phyloP scores from a whole-genome alignment of 345 rosid genomes.

The Sonneratia alba region DNA sequence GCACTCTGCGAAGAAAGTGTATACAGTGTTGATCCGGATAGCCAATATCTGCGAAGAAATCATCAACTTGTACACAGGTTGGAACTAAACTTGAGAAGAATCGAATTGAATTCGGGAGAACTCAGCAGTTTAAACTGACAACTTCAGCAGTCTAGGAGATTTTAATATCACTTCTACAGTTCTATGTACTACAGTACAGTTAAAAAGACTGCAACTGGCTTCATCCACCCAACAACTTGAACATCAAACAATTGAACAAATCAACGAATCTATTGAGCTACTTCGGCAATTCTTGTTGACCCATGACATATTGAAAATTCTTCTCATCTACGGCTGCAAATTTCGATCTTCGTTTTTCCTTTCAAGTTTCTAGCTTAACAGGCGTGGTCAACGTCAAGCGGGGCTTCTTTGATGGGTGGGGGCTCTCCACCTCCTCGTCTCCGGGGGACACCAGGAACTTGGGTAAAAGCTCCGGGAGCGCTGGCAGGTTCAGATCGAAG shows the following conservation, averaged over 20 bases:
- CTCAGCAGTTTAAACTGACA: background rate
- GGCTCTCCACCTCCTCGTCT: slow-evolving; percentile 34
- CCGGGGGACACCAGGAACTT: slow-evolving; percentile 12
- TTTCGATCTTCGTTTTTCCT: background rate
- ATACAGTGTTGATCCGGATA: no score
- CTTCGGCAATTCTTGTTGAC: background rate
- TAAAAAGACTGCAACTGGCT: background rate
- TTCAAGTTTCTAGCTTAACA: background rate
- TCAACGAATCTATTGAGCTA: background rate
- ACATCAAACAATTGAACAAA: background rate
- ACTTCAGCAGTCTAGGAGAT: background rate
- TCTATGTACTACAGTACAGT: background rate
- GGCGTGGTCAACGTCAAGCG: slow-evolving; percentile 17
- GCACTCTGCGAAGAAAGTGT: no score
- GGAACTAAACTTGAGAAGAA: background rate
- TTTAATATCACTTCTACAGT: background rate
- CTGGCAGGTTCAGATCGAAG: slow-evolving; percentile 18
- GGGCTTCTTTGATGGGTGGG: slow-evolving; percentile 30
- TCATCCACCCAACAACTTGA: background rate
- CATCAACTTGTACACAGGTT: no score
- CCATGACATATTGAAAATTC: background rate
- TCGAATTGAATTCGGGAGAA: background rate
- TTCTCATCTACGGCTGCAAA: background rate
- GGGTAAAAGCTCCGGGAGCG: slow-evolving; percentile 21
- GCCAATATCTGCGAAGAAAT: no score